Conservation (phyloP, 345 rosid genomes). For the Eucalyptus marginata region DNA sequence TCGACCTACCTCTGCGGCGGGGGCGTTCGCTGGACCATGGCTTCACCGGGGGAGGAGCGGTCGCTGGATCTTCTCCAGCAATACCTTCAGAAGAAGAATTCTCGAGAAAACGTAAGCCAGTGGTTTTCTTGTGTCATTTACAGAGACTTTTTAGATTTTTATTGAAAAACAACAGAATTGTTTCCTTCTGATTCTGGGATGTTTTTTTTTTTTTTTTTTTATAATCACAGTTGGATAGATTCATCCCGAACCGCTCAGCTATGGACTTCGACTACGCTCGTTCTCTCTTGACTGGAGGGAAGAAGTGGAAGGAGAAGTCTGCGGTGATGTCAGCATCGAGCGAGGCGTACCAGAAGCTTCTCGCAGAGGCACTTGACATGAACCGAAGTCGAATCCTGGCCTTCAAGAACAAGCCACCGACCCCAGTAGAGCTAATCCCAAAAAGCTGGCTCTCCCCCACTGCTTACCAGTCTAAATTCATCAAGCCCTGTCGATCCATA, state of each 20-base stretch:
- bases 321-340: constrained; percentile 34
- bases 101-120: constrained; percentile 8
- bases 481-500: constrained; percentile 17
- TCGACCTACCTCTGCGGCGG: background rate
- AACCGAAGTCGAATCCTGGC: constrained; percentile 58
- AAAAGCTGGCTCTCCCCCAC: background rate
- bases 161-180: no score
- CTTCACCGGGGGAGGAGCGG: background rate
- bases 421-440: constrained; percentile 13
- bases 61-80: background rate
- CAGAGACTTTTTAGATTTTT: no score
- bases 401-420: constrained; percentile 58
- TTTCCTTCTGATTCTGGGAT: background rate
- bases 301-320: constrained; percentile 29
- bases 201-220: background rate
- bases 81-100: background rate
- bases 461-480: background rate
- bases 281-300: constrained; percentile 27
- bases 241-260: constrained; percentile 38
- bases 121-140: background rate
- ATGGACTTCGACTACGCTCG: constrained; percentile 30
- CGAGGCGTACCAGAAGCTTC: constrained; percentile 49
- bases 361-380: constrained; percentile 60
- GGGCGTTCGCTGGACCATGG: background rate
- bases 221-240: constrained; percentile 26